Base-by-base conservation (phyloP, 225 moss, liverwort and hornwort species). In the Lunularia cruciata region DNA sequence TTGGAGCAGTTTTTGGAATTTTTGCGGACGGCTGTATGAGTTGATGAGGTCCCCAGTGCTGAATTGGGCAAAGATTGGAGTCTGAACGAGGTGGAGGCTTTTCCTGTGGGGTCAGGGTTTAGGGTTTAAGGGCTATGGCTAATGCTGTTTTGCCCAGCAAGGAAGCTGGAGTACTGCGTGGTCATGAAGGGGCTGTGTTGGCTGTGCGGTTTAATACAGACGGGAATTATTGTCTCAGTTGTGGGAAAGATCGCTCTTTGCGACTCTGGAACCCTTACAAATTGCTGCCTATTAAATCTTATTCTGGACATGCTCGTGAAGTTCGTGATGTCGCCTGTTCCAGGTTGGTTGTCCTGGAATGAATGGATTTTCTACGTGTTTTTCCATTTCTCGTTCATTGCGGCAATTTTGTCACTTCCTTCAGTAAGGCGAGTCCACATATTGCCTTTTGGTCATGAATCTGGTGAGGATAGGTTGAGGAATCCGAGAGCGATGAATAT, bases 211-310 rank as follows among this genome's bases (percentile, higher is more conserved):
- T 90, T 58, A 93, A 93, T 74, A 81, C 82, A 56, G 90, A 90
- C 54, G 93, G 93, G 46, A 90, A 88, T 46, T 93, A 93, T 51
- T 93, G 93, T 69, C 77, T 93, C 28, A 93, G 83, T 70, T 90
- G 93, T 37, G 93, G 93, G 25, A 93, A 93, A 74, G 93, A 93
- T 77, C 85, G 93, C 1, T 76, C 73, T 55, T 65, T 93, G 54
- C 78, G 90, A 23, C 81, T 93, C 11, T 93, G 93, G 93, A 93
- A 93, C 65, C 93, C 93, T 12, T 63, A 84, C 73, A 93, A 88
- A 55, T 75, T 83, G 31, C 48, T 90, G 47, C 87, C 82, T 45
- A 87, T 93, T 32, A 90, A 87, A 78, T 83, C 86, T 20, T 93
- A 93, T 43, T 78, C 87, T 16, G 93, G 93, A 14, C 93, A 93